Conservation (phyloP, 768 basidiomycete species). For the Rhodotorula diobovata region DNA sequence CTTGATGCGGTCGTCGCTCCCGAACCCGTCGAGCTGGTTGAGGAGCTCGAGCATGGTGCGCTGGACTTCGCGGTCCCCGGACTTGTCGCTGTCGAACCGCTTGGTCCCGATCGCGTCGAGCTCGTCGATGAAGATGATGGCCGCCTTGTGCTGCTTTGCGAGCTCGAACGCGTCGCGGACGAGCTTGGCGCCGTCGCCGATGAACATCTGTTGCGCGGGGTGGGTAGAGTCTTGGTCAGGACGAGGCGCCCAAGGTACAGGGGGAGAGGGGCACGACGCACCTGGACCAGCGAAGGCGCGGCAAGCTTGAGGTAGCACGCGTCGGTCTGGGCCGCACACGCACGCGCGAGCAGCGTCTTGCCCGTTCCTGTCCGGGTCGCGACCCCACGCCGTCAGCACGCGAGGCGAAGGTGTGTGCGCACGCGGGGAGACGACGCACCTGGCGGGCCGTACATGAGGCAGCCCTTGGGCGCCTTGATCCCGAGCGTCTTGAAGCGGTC, state of each 20-base stretch:
- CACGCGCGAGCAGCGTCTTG: conserved; percentile 93
- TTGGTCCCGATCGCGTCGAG: conserved; percentile 98
- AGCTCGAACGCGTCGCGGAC: conserved; percentile 97
- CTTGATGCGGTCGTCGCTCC: conserved; percentile 95
- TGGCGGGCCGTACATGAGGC: conserved; percentile 97
- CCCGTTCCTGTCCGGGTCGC: conserved; percentile 64
- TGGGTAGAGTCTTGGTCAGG: not conserved
- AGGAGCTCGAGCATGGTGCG: conserved; percentile 98
- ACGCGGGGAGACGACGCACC: conserved; percentile 56
- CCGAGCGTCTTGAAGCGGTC: conserved; percentile 99
- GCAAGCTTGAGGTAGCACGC: conserved; percentile 98
- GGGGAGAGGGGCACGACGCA: conserved; percentile 27
- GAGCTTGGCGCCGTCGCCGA: conserved; percentile 97
- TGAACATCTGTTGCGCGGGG: conserved; percentile 67
- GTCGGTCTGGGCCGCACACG: conserved; percentile 95
- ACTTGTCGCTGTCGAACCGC: conserved; percentile 97
- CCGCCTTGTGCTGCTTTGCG: conserved; percentile 87
- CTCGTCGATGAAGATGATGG: conserved; percentile 99
- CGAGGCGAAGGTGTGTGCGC: not conserved
- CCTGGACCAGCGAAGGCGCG: conserved; percentile 90
- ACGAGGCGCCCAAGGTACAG: not conserved
- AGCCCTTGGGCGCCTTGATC: conserved; percentile 95
- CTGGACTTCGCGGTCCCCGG: conserved; percentile 98
- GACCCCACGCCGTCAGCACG: not conserved
- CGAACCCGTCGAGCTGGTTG: conserved; percentile 97